Evolutionary conservation across 208 protist species (phyloP), one percentile per base, ranked within the genome.

Genomic region (Sergeia podlipaevii): DNA sequence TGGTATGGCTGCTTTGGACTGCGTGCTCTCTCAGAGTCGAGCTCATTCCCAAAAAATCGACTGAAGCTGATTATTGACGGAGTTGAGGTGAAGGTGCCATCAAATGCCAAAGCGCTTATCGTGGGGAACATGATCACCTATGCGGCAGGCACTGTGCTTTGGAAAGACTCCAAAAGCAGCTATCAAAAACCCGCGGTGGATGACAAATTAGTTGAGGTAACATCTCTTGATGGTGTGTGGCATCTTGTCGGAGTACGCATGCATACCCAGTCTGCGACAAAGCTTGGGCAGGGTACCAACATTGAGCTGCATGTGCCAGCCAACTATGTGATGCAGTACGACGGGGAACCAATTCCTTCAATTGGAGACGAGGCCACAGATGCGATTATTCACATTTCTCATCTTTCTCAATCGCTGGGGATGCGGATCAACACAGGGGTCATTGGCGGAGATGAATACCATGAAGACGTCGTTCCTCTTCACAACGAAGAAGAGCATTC

Each of bases 1-100:
- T 82, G 71, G 71, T 83, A 87, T 61, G 75, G 60, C 37, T 71
- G 50, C 59, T 83, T 83, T 38, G 71, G 74, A 20, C 70, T 62
- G 48, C 18, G 60, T 17, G 65, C 74, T 21, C 70, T 80, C 68
- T 74, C 38, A 38, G 53, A 29, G 47, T 52, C 71, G 45, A 30
- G 21, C 50, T 41, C 59, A 6, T 57, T 83, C 27, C 73, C 65
- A 15, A 70, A 48, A 48, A 33, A 72, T 26, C 46, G 60, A 1
- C 33, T 80, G 15, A 37, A 43, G 3, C 49, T 80, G 6, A 23
- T n/a, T 18, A 18, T 87, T 6, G 69, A 87, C 33, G 65, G 58
- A 13, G 48, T 55, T 17, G 2, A 17, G 17, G 39, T 66, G 53
- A 68, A 70, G 48, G 49, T 80, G 30, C 52, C 70, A 13, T 62